phyloP scores from a whole-genome alignment of 2,329 filamentous ascomycete species.

The Geosmithia morbida region DNA sequence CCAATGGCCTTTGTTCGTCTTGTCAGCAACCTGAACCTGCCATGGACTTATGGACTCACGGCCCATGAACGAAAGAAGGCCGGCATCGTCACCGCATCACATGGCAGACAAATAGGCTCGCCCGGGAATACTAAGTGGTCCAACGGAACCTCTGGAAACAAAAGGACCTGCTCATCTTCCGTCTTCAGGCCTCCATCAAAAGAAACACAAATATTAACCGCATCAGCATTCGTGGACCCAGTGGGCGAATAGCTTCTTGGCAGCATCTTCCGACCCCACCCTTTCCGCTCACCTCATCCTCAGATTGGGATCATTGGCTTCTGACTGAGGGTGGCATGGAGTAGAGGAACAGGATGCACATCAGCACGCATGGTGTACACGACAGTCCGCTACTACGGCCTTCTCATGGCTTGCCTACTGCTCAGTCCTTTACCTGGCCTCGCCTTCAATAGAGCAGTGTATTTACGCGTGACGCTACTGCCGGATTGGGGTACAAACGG shows the following conservation, averaged over 20 bases:
- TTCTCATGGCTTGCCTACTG: too few relatives aligned
- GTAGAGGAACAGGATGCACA: not conserved
- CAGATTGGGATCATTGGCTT: not conserved
- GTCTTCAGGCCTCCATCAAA: not conserved
- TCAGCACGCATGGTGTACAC: not conserved
- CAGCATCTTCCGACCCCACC: not conserved
- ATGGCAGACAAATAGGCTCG: too few relatives aligned
- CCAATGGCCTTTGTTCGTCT: not conserved
- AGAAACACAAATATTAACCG: not conserved
- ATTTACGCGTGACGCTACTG: not conserved
- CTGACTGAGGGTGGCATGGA: not conserved
- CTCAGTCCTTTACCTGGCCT: too few relatives aligned
- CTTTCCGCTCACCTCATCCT: not conserved
- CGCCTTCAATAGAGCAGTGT: not conserved
- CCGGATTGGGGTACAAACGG: not conserved
- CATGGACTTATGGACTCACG: too few relatives aligned
- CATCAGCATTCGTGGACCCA: not conserved
- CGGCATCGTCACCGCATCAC: not conserved
- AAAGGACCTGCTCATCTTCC: not conserved
- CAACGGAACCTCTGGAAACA: not conserved
- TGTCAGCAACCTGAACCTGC: not conserved
- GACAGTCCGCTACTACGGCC: too few relatives aligned
- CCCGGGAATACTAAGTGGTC: not conserved
- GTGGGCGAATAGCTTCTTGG: not conserved
- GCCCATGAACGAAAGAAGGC: not conserved